phyloP scores from a whole-genome alignment of 768 basidiomycete genomes.

The Phylloporus sp. region DNA sequence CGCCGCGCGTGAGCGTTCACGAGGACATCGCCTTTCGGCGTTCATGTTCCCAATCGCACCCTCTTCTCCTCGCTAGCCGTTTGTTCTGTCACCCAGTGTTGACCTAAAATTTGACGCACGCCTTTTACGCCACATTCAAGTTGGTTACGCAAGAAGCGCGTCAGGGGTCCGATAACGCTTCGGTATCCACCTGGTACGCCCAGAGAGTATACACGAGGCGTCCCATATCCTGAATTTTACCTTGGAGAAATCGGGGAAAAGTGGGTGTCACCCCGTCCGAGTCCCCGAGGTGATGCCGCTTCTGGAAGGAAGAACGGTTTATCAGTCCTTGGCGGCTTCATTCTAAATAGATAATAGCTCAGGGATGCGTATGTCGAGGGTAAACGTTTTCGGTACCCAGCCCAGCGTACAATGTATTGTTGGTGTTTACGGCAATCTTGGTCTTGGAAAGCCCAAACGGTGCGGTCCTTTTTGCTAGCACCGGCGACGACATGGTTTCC shows the following conservation, averaged over 20 bases:
- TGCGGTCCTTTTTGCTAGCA: not conserved
- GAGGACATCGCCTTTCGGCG: constrained; percentile 35
- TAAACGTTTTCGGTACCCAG: not conserved
- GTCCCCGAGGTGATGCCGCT: constrained; percentile 29
- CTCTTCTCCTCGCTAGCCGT: constrained; percentile 17
- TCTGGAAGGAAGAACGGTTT: constrained; percentile 20
- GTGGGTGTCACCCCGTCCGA: constrained; percentile 22
- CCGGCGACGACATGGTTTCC: constrained; percentile 1
- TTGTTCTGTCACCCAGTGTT: constrained; percentile 18
- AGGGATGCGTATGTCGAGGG: not conserved
- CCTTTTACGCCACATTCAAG: constrained; percentile 19
- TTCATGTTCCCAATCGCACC: constrained; percentile 12
- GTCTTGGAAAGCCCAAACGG: not conserved
- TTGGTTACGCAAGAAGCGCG: constrained; percentile 6
- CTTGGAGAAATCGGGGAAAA: constrained; percentile 14
- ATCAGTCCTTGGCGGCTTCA: constrained; percentile 7
- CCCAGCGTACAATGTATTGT: not conserved
- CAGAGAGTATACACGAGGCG: constrained; percentile 19
- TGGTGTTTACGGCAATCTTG: not conserved
- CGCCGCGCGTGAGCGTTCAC: constrained; percentile 37
- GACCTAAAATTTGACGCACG: constrained; percentile 12
- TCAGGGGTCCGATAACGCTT: constrained; percentile 8
- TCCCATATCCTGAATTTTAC: constrained; percentile 7
- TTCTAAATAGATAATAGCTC: not conserved
- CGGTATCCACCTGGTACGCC: constrained; percentile 9